A percentile compares a stretch with the other conserved stretches of the same genome.
Evolutionary conservation across 257 asterid genomes (phyloP).

Genomic region (Orobanche coerulescens): DNA sequence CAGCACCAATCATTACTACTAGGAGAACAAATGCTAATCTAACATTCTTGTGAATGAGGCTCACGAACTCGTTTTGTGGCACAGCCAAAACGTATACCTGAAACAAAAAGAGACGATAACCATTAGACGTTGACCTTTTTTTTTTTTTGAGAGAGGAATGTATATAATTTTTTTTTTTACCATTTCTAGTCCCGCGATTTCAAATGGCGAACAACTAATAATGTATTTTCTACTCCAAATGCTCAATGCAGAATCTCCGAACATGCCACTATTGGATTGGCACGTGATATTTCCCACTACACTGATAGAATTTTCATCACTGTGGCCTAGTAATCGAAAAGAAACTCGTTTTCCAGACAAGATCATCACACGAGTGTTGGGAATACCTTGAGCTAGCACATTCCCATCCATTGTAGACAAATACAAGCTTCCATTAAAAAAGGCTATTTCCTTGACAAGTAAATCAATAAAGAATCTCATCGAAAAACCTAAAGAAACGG

Average conservation of each 20-base stretch:
- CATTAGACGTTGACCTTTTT: too few relatives aligned
- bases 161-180: too few relatives aligned
- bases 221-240: conserved; percentile 28
- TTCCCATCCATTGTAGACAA: conserved; percentile 40
- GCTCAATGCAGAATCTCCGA: conserved; percentile 16
- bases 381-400: conserved; percentile 30
- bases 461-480: conserved; percentile 26
- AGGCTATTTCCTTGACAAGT: conserved; percentile 17
- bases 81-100: conserved; percentile 41
- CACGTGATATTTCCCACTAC: conserved; percentile 32
- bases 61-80: conserved; percentile 20
- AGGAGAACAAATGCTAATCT: conserved; percentile 26
- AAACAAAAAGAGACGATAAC: too few relatives aligned
- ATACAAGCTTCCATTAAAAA: conserved; percentile 36
- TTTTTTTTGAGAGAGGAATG: too few relatives aligned
- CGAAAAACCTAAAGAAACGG: conserved; percentile 39
- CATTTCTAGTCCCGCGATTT: conserved; percentile 38
- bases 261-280: neutral
- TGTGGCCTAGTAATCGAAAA: conserved; percentile 16
- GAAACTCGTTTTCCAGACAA: conserved; percentile 20
- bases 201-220: conserved; percentile 30
- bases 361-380: conserved; percentile 26
- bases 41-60: conserved; percentile 23
- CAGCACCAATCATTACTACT: conserved; percentile 22
- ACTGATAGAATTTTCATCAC: conserved; percentile 19